Evolutionary conservation across 495 filamentous ascomycete species (phyloP), one percentile per base, ranked within the genome.

Genomic region (Cudoniella acicularis): DNA sequence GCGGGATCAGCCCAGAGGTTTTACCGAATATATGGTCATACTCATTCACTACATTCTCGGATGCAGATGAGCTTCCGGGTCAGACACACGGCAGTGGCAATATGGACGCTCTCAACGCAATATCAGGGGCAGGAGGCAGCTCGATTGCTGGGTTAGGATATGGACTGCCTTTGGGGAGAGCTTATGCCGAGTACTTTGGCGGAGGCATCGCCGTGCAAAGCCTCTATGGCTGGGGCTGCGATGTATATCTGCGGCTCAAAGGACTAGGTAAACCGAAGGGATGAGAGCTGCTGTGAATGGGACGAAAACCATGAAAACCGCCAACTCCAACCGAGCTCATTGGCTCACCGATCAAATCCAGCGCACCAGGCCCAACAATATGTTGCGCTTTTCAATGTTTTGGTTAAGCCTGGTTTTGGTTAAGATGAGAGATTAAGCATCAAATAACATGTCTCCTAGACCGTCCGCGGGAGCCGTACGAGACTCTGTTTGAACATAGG

Each of bases 161-260:
- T 73, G 94, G 94, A 11, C 65, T 98, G 58, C 94, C 94, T 41
- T 72, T 98, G 40, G 91, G 92, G 52, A 81, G 94, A 63, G 93
- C 94, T 0, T 98, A 98, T 73, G 94, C 94, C 0, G 92, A 98
- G 74, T 97, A 98, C 67, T 98, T 98, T 78, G 94, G 94, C 1
- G 94, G 94, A 1, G 91, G 93, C n/a, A 91, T 98, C 61, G 84
- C 83, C 8, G 86, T 98, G 57, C 94, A 98, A 79, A 96, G 90
- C 67, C 69, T 97, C 30, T 96, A 88, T 79, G 94, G 94, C 13
- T 98, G 94, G 94, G 94, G 94, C 2, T 79, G 78, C 22, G 80
- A 92, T 77, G 89, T 92, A 13, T 92, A 91, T 70, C 61, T 92
- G 57, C 87, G 82, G 43, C 67, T 98, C 64, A 89, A 91, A 69